phyloP scores from a whole-genome alignment of 495 filamentous ascomycete genomes.

The Penicillium roqueforti region DNA sequence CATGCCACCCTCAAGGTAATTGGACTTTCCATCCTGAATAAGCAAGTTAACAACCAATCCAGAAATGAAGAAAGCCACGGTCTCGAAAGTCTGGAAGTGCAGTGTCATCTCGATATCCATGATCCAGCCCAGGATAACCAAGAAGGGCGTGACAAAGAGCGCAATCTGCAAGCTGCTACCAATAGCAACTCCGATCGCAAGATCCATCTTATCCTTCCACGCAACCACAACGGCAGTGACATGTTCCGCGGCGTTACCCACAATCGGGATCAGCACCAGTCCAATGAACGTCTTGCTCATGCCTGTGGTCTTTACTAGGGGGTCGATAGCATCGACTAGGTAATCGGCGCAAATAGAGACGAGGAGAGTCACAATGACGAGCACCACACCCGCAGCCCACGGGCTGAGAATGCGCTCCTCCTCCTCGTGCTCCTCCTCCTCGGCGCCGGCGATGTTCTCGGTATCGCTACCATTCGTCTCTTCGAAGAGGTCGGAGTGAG shows the following conservation, averaged over 20 bases:
- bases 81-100: conserved; percentile 90
- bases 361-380: conserved; percentile 72
- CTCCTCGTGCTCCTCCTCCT: conserved; percentile 44
- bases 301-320: conserved; percentile 72
- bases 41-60: conserved; percentile 90
- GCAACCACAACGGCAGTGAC: conserved; percentile 92
- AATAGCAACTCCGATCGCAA: conserved; percentile 91
- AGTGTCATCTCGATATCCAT: conserved; percentile 80
- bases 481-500: conserved; percentile 79
- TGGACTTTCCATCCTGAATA: conserved; percentile 90
- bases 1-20: conserved; percentile 93
- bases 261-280: conserved; percentile 91
- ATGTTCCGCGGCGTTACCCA: conserved; percentile 96
- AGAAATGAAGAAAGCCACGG: conserved; percentile 85
- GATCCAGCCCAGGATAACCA: conserved; percentile 92
- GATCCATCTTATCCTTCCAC: conserved; percentile 94
- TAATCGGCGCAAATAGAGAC: conserved; percentile 94
- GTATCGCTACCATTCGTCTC: conserved; percentile 45
- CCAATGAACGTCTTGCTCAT: conserved; percentile 97
- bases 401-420: conserved; percentile 63
- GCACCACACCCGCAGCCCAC: conserved; percentile 63
- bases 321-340: conserved; percentile 88
- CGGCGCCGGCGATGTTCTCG: conserved; percentile 32
- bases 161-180: conserved; percentile 94
- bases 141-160: conserved; percentile 81